Base-by-base conservation (phyloP, 2,329 filamentous ascomycete genomes). In the Capronia epimyces region DNA sequence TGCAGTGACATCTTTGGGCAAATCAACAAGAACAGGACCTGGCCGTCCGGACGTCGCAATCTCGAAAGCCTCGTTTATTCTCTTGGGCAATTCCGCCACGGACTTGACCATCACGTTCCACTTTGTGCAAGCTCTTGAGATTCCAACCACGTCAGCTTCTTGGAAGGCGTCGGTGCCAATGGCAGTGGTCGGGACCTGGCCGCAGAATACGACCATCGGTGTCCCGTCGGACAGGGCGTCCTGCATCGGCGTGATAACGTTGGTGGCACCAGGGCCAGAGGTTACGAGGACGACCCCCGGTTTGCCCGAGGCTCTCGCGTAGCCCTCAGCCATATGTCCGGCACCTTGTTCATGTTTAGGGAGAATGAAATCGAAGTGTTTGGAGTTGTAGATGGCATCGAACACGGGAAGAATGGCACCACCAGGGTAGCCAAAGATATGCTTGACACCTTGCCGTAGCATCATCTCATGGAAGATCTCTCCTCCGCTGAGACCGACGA, bases 401-500 rank as follows among this genome's bases (percentile, higher is more conserved):
- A 96, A 97, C 37, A 97, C 91, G 63, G 93, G 93, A 29, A 97
- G 83, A 72, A 97, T 97, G 60, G 93, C 90, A 67, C 93, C 91
- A 64, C 91, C 91, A 60, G 91, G 88, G 73, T 97, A 97, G 56
- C 86, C 86, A 65, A 90, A 97, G 66, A 97, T 81, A 69, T 96
- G 89, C 75, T 96, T 93, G 50, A 98, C 91, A 62, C 78, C 81
- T 63, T 91, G 87, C 65, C 91, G 80, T 56, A 95, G 78, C 90
- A 98, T 96, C 91, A 97, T 97, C 74, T 97, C 91, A 71, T 97
- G 90, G 72, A 97, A 95, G 63, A 97, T 96, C 71, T 96, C 85
- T 66, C 93, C 93, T 66, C 93, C 91, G 43, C 83, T 95, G 78
- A 90, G 91, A 58, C 91, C 91, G 65, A 97, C 89, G 70, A 97